These are phyloP conservation scores for Chlamydomonas sp. DNA, from an alignment of 139 green algal species.

Conservation along the genomic window DNA sequence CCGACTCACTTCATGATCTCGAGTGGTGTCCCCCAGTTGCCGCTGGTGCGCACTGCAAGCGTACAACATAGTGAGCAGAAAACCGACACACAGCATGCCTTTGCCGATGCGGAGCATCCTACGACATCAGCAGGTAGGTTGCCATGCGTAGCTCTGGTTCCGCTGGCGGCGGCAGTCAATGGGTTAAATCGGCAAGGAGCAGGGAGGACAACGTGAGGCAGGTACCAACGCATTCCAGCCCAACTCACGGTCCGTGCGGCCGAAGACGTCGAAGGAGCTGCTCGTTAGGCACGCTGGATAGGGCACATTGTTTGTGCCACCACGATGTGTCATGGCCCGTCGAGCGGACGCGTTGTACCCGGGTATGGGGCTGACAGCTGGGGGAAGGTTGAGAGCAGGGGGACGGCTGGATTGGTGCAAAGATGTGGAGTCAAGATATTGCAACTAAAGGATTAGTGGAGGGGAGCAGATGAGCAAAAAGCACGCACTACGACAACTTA, in stretches of 20 bases:
- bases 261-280: constrained; percentile 20
- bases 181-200: too few species aligned
- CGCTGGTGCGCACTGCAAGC: background rate
- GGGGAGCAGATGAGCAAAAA: background rate
- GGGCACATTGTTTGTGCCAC: constrained; percentile 50
- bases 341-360: constrained; percentile 45
- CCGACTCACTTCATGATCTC: background rate
- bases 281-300: constrained; percentile 41
- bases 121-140: too few species aligned
- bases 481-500: constrained; percentile 6
- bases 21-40: background rate
- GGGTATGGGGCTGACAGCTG: constrained; percentile 31
- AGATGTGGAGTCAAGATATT: background rate
- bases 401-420: too few species aligned
- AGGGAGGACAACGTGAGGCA: too few species aligned
- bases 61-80: too few species aligned
- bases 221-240: background rate
- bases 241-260: constrained; percentile 15
- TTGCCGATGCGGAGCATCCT: too few species aligned
- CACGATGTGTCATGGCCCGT: constrained; percentile 37
- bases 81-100: too few species aligned
- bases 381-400: too few species aligned
- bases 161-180: too few species aligned
- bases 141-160: too few species aligned
- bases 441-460: background rate